Evolutionary conservation across 257 asterid genomes (phyloP), one percentile per base, ranked within the genome.

Genomic region (Solanum pimpinellifolium): DNA sequence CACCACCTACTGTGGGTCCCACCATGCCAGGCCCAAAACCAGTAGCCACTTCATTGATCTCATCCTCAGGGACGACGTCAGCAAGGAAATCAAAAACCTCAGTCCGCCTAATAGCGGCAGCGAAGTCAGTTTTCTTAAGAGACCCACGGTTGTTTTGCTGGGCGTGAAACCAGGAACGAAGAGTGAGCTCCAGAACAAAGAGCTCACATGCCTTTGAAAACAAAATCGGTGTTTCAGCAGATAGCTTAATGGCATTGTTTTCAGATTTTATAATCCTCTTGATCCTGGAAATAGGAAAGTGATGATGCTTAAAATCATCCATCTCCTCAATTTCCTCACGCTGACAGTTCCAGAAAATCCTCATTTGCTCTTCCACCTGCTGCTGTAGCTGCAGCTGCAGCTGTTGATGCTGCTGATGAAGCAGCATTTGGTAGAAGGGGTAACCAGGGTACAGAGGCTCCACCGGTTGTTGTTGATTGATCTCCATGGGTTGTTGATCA

Each of bases 231-330:
- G 98, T 95, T 91, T 96, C 98, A 59, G 98, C 96, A 7, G 98
- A 95, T 1, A 65, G 8, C 72, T n/a, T n/a, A 16, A n/a, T 31
- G 83, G 94, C 98, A 85, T 96, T 97, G 78, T 94, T 97, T 49
- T 96, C 98, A 13, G 98, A 96, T 88, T 94, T 95, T 97, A 95
- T 94, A 89, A 95, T 95, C 93, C 94, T 95, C 93, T 95, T 95
- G 89, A 95, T 94, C 85, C 98, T 93, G 59, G 98, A 98, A 70
- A 95, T 87, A 4, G 98, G 98, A 25, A 96, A 93, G 78, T 93
- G 95, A 60, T 60, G 29, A n/a, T 93, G 69, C 69, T 62, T 62
- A 62, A 96, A 96, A 91, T 94, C 98, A 87, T 93, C 94, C 88
- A 90, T 95, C 83, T 92, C 93, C 69, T 95, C 95, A 89, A 95